Conservation (phyloP, 169 alveolate genomes). For the Plasmodium knowlesi region DNA sequence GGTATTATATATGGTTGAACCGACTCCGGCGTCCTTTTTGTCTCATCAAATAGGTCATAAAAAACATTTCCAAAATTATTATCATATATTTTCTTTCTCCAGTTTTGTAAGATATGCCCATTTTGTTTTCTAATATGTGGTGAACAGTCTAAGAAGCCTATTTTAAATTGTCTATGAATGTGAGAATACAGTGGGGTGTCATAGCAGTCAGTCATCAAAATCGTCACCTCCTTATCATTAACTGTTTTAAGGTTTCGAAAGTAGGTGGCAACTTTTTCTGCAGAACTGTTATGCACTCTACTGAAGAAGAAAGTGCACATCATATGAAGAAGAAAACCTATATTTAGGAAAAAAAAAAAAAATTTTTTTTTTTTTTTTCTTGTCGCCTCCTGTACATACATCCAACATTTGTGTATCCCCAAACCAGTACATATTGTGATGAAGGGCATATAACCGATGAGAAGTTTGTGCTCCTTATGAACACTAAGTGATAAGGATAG, state of each 20-base stretch:
- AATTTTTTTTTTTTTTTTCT: background rate
- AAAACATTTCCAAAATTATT: slow-evolving; percentile 21
- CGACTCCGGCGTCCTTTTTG: background rate
- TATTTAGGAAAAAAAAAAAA: slow-evolving; percentile 1
- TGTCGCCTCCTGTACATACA: background rate
- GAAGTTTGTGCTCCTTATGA: slow-evolving; percentile 56
- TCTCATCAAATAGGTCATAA: slow-evolving; percentile 30
- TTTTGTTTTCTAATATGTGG: slow-evolving; percentile 48
- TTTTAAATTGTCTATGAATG: slow-evolving; percentile 58
- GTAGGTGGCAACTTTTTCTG: slow-evolving; percentile 42
- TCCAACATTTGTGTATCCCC: background rate
- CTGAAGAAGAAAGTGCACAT: slow-evolving; percentile 69
- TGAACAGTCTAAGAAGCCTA: slow-evolving; percentile 77
- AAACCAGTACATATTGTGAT: slow-evolving; percentile 9
- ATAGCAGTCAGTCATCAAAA: slow-evolving; percentile 74
- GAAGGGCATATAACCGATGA: slow-evolving; percentile 49
- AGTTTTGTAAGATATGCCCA: background rate
- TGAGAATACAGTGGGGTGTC: slow-evolving; percentile 77
- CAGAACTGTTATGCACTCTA: slow-evolving; percentile 61
- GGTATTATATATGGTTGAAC: slow-evolving; percentile 61
- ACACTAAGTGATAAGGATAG: slow-evolving; percentile 38
- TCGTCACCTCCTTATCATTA: slow-evolving; percentile 48
- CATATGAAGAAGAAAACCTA: slow-evolving; percentile 44
- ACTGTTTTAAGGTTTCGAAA: slow-evolving; percentile 28
- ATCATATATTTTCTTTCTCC: slow-evolving; percentile 56